A percentile compares a stretch with the other conserved stretches of the same genome.
Evolutionary conservation across 805 yeast genomes (phyloP).

Genomic region (Candida railenensis): DNA sequence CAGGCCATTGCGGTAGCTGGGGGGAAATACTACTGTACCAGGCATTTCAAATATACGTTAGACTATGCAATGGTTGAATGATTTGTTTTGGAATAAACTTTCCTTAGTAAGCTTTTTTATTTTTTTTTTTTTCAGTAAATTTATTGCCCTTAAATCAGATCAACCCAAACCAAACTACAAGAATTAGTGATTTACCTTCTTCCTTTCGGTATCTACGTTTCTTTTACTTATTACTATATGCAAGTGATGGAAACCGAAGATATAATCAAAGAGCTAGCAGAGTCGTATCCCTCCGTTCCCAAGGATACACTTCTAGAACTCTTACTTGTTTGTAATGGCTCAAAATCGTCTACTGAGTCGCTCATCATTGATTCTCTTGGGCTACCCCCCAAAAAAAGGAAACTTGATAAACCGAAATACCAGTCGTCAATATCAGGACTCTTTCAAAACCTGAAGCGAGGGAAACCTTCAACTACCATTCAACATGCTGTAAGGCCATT

Average conservation of each 20-base stretch:
- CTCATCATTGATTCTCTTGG: constrained; percentile 39
- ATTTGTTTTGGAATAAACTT: no score
- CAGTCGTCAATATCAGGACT: constrained; percentile 14
- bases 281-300: constrained; percentile 37
- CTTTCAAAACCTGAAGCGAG: constrained; percentile 5
- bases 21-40: no score
- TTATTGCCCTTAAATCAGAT: not conserved
- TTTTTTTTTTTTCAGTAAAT: not conserved
- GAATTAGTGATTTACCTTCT: no score
- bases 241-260: constrained; percentile 3
- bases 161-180: no score
- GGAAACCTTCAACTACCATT: not conserved
- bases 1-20: no score
- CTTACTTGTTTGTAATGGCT: constrained; percentile 53
- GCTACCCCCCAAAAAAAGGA: constrained; percentile 5
- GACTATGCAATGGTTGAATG: no score
- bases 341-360: constrained; percentile 38
- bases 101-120: not conserved
- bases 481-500: not conserved
- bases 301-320: constrained; percentile 47
- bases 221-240: no score
- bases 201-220: no score
- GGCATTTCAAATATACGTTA: no score
- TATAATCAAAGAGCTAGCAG: not conserved
- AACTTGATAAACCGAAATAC: constrained; percentile 8